Evolutionary conservation across 208 protist species (phyloP).

Genomic region (Leishmania guyanensis): DNA sequence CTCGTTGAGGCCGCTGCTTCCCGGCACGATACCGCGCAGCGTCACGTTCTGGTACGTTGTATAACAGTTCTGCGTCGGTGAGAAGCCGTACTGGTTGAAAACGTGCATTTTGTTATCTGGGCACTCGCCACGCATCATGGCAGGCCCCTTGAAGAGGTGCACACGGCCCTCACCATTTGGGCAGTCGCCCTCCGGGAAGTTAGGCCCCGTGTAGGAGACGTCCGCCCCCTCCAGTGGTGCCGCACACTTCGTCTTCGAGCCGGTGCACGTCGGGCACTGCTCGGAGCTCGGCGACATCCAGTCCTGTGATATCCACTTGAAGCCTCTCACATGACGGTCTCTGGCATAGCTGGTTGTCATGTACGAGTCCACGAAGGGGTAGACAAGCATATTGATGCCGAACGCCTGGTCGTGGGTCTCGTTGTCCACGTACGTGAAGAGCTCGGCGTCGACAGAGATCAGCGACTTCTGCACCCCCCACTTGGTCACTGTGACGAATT

Average conservation of each 20-base stretch:
- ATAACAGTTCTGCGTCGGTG: constrained; percentile 52
- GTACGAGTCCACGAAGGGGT: constrained; percentile 59
- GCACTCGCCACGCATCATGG: constrained; percentile 48
- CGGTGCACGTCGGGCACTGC: constrained; percentile 79
- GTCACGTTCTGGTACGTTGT: constrained; percentile 83
- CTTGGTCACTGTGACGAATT: constrained; percentile 60
- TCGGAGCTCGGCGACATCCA: constrained; percentile 50
- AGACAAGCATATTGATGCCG: constrained; percentile 81
- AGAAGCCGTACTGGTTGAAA: constrained; percentile 72
- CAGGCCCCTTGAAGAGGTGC: constrained; percentile 70
- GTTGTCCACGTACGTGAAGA: constrained; percentile 63
- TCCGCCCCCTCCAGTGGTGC: constrained; percentile 29
- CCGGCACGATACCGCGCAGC: constrained; percentile 68
- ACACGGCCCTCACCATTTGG: constrained; percentile 45
- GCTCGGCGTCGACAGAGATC: constrained; percentile 73
- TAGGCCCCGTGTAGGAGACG: constrained; percentile 46
- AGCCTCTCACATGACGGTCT: constrained; percentile 77
- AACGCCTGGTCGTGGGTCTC: constrained; percentile 64
- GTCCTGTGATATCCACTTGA: constrained; percentile 73
- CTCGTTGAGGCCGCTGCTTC: constrained; percentile 53
- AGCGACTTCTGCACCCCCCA: constrained; percentile 22
- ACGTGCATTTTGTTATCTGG: constrained; percentile 55
- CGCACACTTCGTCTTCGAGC: constrained; percentile 50
- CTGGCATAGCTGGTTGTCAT: constrained; percentile 64
- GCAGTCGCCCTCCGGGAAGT: constrained; percentile 74